Conservation (phyloP, 164 flowering plant genomes). For the Pachysandra terminalis region DNA sequence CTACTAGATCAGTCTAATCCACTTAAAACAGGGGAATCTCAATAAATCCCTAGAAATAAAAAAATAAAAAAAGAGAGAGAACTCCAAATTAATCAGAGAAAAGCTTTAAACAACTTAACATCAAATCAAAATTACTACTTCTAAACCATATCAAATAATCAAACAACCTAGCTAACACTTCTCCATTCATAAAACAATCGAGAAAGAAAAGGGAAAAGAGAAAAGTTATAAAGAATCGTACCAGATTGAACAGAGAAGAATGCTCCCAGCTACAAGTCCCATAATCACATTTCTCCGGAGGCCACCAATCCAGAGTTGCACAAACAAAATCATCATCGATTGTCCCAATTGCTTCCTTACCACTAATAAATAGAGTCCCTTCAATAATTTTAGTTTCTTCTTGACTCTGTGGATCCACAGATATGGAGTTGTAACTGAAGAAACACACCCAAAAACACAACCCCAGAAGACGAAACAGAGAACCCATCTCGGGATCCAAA, state of each 20-base stretch:
- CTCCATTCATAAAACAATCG: background rate
- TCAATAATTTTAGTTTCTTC: constrained; percentile 7
- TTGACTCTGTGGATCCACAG: background rate
- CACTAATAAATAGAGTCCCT: constrained; percentile 42
- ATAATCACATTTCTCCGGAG: constrained; percentile 94
- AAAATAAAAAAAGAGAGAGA: background rate
- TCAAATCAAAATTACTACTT: background rate
- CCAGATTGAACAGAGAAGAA: constrained; percentile 91
- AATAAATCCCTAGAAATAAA: background rate
- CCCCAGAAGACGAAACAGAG: background rate
- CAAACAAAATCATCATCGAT: constrained; percentile 58
- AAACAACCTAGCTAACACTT: background rate
- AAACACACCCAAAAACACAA: background rate
- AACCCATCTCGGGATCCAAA: background rate
- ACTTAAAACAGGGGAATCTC: too few species aligned
- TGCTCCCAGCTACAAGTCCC: constrained; percentile 86
- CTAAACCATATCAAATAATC: background rate
- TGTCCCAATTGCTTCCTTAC: constrained; percentile 37
- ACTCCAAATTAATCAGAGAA: background rate
- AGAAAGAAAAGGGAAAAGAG: background rate
- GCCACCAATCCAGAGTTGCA: constrained; percentile 99
- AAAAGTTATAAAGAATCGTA: constrained; percentile 20
- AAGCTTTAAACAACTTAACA: background rate
- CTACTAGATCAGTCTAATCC: too few species aligned
- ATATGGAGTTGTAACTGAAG: background rate